Percentiles rank a stretch among this genome's conserved stretches.
phyloP scores from a whole-genome alignment of 2,329 filamentous ascomycete species.

The Hypoxylon sp. region DNA sequence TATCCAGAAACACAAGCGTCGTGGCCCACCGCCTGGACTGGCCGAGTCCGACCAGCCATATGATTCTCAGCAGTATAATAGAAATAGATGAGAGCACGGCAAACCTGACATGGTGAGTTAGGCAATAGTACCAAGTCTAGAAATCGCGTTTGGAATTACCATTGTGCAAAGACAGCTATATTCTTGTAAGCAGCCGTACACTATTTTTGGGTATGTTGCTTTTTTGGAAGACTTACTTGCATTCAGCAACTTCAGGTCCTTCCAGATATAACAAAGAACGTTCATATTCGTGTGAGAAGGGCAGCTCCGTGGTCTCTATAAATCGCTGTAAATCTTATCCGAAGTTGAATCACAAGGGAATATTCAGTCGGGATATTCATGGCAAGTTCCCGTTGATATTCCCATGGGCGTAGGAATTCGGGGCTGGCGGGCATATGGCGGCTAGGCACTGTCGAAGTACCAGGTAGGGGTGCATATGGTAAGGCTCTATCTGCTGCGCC shows the following conservation, averaged over 20 bases:
- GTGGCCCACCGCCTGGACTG: background rate
- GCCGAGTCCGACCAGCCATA: constrained; percentile 11
- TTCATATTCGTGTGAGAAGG: constrained; percentile 2
- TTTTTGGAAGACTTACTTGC: constrained; percentile 20
- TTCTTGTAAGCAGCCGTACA: constrained; percentile 5
- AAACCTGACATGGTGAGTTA: constrained; percentile 15
- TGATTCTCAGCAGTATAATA: constrained; percentile 9
- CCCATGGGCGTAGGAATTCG: background rate
- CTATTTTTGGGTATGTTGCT: background rate
- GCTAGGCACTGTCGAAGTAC: too few relatives aligned
- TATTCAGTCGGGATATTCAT: background rate
- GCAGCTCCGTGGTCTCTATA: background rate
- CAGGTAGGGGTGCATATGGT: too few relatives aligned
- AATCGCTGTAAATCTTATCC: background rate
- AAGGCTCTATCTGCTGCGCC: background rate
- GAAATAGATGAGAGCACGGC: constrained; percentile 13
- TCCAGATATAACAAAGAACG: constrained; percentile 12
- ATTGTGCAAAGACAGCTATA: constrained; percentile 32
- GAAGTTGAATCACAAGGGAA: background rate
- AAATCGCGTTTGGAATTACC: constrained; percentile 11
- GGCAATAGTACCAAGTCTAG: background rate
- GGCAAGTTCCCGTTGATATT: background rate
- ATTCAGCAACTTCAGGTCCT: constrained; percentile 22
- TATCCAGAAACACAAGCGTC: constrained; percentile 5
- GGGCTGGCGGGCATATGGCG: background rate